Base-by-base conservation (phyloP, 208 protist genomes). In the Crithidia brevicula region DNA sequence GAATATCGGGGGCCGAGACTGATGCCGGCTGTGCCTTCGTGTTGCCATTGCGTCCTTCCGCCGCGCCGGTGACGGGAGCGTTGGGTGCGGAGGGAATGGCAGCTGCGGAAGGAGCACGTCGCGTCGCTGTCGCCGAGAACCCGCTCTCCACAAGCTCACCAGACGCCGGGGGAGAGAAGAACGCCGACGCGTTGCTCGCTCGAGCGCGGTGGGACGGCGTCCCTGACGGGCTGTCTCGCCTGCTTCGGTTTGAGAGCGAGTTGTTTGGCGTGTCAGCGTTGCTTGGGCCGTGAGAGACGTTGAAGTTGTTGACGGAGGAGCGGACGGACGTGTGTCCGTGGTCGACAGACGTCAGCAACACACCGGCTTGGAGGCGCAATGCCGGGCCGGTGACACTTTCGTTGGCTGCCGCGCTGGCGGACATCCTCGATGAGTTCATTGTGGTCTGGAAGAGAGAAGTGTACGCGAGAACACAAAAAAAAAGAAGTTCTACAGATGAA, bases 101-200 rank as follows among this genome's bases (percentile, higher is more conserved):
- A 47, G 11, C 33, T 31, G 33, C 52, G 15, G 28, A 28, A 9
- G 52, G 7, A 7, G 33, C 52, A 22, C 34, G 34, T 34, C 16
- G 56, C 6, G 22, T 62, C 22, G 58, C n/a, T n/a, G n/a, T 30
- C 8, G 58, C 16, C 5, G 58, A 52, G 30, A 52, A 22, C 9
- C 58, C 58, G 42, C 42, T 63, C 18, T 63, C 58, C n/a, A 40
- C 15, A 11, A 52, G 11, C 43, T 52, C 58, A 2, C 43, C 58
- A 15, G 20, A 38, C 18, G 10, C 34, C 6, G 42, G 15, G 13
- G 57, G 57, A 6, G 52, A 58, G 42, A 43, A 38, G 28, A 62
- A 50, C 5, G 36, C 33, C 2, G 42, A 50, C 23, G 58, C 30
- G 58, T 38, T 63, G 58, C 38, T 52, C 6, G 40, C 34, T 20